These are phyloP conservation scores for Wickerhamiella nectarea DNA, from an alignment of 805 yeast genomes.

Conservation along the genomic window DNA sequence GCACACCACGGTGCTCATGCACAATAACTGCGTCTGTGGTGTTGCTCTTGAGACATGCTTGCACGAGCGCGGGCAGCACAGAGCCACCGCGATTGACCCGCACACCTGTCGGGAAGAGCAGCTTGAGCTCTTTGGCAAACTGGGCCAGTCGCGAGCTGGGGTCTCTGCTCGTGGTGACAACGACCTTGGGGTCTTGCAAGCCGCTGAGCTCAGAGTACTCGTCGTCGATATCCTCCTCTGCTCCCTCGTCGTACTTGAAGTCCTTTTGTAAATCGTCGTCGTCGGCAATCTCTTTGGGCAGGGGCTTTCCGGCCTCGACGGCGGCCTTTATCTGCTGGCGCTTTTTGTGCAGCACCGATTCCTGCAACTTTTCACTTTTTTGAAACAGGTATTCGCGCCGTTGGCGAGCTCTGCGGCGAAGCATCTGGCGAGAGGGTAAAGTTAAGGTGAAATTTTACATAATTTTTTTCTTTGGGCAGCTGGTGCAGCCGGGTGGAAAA, in stretches of 20 bases:
- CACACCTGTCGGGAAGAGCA: constrained; percentile 79
- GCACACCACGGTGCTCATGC: constrained; percentile 97
- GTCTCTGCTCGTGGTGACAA: constrained; percentile 87
- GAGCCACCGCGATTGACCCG: constrained; percentile 89
- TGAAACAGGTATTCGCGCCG: constrained; percentile 85
- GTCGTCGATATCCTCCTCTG: constrained; percentile 55
- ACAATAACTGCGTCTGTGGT: constrained; percentile 73
- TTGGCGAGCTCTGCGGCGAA: constrained; percentile 91
- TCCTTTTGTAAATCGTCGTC: constrained; percentile 71
- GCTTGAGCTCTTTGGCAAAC: constrained; percentile 81
- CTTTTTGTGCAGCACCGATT: constrained; percentile 70
- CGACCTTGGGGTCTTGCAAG: constrained; percentile 73
- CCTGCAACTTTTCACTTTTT: constrained; percentile 81
- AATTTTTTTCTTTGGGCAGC: background rate
- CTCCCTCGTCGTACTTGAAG: constrained; percentile 74
- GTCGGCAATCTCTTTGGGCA: constrained; percentile 82
- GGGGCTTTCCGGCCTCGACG: constrained; percentile 77
- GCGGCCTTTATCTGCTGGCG: constrained; percentile 79
- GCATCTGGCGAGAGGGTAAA: constrained; percentile 27
- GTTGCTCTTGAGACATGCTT: constrained; percentile 67
- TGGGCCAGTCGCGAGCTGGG: constrained; percentile 78
- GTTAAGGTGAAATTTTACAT: background rate
- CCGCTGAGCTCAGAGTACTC: constrained; percentile 86
- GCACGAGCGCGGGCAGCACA: constrained; percentile 68
- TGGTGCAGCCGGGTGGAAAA: too few species aligned